These are phyloP conservation scores for Thamnidium elegans DNA, from an alignment of 192 early-diverging fungal species.

Conservation along the genomic window DNA sequence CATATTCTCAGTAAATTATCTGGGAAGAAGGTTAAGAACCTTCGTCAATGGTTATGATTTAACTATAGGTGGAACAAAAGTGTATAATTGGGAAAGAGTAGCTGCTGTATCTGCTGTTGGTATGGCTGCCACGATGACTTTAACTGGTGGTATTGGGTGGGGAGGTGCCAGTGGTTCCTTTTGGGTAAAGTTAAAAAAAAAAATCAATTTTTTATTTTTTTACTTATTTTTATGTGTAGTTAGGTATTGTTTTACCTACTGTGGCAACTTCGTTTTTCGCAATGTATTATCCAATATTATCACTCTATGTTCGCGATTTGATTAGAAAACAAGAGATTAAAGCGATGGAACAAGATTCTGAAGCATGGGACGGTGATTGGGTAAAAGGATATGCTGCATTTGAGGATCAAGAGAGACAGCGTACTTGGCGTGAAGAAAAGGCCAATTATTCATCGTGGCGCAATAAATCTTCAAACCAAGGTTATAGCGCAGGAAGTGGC, in stretches of 20 bases:
- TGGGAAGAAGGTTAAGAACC: slow-evolving; percentile 46
- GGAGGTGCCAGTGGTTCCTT: slow-evolving; percentile 33
- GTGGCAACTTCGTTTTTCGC: slow-evolving; percentile 42
- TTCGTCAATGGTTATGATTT: slow-evolving; percentile 52
- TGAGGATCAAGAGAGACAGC: slow-evolving; percentile 32
- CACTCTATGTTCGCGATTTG: slow-evolving; percentile 37
- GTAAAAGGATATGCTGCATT: slow-evolving; percentile 42
- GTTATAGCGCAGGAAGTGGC: neutral
- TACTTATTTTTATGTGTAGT: slow-evolving; percentile 22
- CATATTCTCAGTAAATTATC: slow-evolving; percentile 42
- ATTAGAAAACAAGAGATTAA: slow-evolving; percentile 43
- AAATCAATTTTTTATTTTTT: neutral
- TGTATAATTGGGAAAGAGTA: slow-evolving; percentile 51
- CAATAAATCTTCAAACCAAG: neutral
- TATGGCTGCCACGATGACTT: slow-evolving; percentile 26
- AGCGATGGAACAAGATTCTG: slow-evolving; percentile 37
- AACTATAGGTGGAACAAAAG: slow-evolving; percentile 39
- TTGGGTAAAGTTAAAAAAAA: slow-evolving; percentile 24
- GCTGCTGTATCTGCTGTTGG: slow-evolving; percentile 40
- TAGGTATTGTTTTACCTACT: slow-evolving; percentile 45
- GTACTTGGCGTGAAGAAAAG: slow-evolving; percentile 26
- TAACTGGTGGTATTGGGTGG: slow-evolving; percentile 32
- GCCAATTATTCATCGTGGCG: slow-evolving; percentile 3
- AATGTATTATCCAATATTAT: slow-evolving; percentile 51
- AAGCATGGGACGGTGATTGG: slow-evolving; percentile 49